phyloP scores from a whole-genome alignment of 306 rosid species.

The Arachis hypogaea region DNA sequence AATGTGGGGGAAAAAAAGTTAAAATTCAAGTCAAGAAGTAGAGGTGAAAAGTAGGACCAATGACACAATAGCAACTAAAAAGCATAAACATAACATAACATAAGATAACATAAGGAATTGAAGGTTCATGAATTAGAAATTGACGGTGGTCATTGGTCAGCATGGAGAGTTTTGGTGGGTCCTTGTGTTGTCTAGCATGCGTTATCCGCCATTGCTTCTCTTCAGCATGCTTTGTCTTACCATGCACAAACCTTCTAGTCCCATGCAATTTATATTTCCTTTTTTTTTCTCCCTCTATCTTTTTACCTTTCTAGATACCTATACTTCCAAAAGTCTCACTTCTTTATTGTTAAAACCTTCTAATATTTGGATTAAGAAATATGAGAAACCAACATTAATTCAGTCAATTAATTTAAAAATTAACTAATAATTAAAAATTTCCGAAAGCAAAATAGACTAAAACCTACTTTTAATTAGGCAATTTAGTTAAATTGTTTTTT shows the following conservation, averaged over 20 bases:
- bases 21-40: conserved; percentile 32
- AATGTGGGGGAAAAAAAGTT: conserved; percentile 34
- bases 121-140: conserved; percentile 38
- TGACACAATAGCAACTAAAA: conserved; percentile 19
- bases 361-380: no score
- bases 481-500: no score
- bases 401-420: neutral
- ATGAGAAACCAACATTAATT: neutral
- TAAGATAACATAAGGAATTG: neutral
- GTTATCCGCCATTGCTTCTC: conserved; percentile 58
- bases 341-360: conserved; percentile 21
- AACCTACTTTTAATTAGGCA: no score
- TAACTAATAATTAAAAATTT: neutral
- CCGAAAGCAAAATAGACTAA: no score
- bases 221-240: conserved; percentile 78
- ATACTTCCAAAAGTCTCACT: conserved; percentile 13
- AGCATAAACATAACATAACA: neutral
- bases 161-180: conserved; percentile 69
- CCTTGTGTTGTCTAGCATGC: conserved; percentile 91
- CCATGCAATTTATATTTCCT: conserved; percentile 26
- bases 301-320: conserved; percentile 32
- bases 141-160: conserved; percentile 42
- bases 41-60: conserved; percentile 36
- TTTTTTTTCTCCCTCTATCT: neutral
- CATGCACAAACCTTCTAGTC: conserved; percentile 43